Base-by-base conservation (phyloP, 805 yeast species). In the Candida coquimbonensis region DNA sequence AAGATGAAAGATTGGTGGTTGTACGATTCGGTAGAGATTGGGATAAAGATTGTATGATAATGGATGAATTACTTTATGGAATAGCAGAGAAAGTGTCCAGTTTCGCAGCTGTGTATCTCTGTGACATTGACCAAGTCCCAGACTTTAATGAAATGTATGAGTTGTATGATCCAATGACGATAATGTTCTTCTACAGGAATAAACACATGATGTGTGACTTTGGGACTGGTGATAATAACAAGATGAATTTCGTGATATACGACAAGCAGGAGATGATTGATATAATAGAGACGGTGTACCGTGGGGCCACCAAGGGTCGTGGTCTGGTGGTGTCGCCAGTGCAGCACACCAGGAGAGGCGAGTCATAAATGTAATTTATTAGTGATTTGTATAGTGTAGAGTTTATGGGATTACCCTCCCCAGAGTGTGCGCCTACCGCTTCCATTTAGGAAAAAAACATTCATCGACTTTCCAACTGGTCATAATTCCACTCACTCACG, bases 151-250 rank as follows among this genome's bases (percentile, higher is more conserved):
- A 71, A 58, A 87, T 88, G 91, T 89, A 89, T 61, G 96, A 88
- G 61, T 67, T 89, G 39, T 86, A 82, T 60, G 98, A 90, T 56
- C 95, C 96, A 14, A 77, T 87, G 73, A 82, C 96, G 38, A 72
- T 93, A 43, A 93, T 93, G 98, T 90, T 91, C 60, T 91, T 93
- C 64, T 88, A 77, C 66, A 71, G 95, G 43, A 91, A 91, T 67
- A 85, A 88, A 62, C 98, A 91, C 64, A 90, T 91, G 95, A 81
- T 93, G 95, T 87, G 96, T 65, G 99, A 93, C 69, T 89, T 90
- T 64, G 99, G 99, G 3, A 93, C 98, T 0, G 99, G 99, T 31
- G 89, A 93, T 61, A 93, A 93, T 65, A 93, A 93, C 70, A 91
- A 93, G 70, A 69, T 93, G 69, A 89, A 88, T 59, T 91, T 91